Evolutionary conservation across 345 rosid species (phyloP), one percentile per base, ranked within the genome.

Genomic region (Hibiscus syriacus): DNA sequence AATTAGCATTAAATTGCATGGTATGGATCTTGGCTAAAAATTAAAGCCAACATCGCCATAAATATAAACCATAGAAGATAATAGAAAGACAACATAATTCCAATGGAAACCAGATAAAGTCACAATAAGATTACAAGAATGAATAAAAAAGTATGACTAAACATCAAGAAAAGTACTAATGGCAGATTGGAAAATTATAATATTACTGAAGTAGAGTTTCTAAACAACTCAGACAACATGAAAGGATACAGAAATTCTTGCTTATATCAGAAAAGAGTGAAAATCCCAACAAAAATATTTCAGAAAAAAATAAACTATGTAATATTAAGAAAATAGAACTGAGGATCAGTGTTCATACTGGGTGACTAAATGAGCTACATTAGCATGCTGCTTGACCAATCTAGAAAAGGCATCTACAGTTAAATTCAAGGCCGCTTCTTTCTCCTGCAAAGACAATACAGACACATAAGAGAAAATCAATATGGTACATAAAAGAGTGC

Each of bases 401-500:
- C 93, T 95, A 90, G 98, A 95, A 79, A 95, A 88, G 38, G 82
- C 83, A 82, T 92, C 98, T 73, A 95, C 84, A 55, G 96, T 86
- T 39, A 80, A 74, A 82, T 85, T 92, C 84, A 95, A 84, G 89
- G 98, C 90, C 85, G 82, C 81, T 86, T 95, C 99, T 86, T 95
- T 95, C 84, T 95, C 99, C 99, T 95, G 94, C 86, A 83, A 50
- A 54, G 56, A 73, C 75, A 77, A 70, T 46, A 67, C 29, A 53
- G 36, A 20, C 34, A 19, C 34, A 19, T 67, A 6, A 67, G 45
- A n/a, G 23, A 53, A 52, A 25, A 64, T 10, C 3, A 26, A 70
- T 12, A 36, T 23, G 32, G 39, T 52, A 14, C 5, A 61, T 14
- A 77, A 55, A 36, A 65, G 41, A 43, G 58, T 34, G 39, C 23